Evolutionary conservation across 2,329 filamentous ascomycete genomes (phyloP), one percentile per base, ranked within the genome.

Genomic region (Fulvia fulva): DNA sequence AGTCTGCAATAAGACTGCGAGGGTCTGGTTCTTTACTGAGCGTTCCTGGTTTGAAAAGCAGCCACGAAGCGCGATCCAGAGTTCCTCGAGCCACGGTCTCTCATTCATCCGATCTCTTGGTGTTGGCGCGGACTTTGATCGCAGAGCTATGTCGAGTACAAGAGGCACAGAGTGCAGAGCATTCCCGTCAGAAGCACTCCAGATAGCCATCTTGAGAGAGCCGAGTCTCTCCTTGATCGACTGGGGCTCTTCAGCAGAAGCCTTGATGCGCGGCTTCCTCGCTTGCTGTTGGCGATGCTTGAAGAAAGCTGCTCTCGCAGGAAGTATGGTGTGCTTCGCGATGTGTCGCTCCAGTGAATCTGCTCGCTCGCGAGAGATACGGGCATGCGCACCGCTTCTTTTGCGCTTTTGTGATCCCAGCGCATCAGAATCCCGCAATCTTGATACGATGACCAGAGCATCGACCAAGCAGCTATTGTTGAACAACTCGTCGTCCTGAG

Each of bases 21-120:
- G 55, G 0, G 58, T 63, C 44, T n/a, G 60, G 58, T 41, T 58
- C 68, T 73, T 47, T 19, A 51, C 44, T 43, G 43, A 67, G 67
- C 49, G 65, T 63, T 60, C 53, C 21, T 55, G 11, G 22, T 56
- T 30, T n/a, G 45, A 25, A 37, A 67, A 28, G 50, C 73, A 76
- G 51, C 74, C 69, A 5, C 68, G 62, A 8, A 79, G 67, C 1
- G 70, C 69, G 5, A 67, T 56, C 50, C 79, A 75, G 8, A 75
- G 65, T 12, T 69, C 67, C 53, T 80, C 75, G 9, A 79, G 67
- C 78, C 78, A 80, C 3, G 77, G 73, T 41, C 67, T 69, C 59
- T 79, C 77, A 7, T 71, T 66, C 9, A 72, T 63, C 22, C 71
- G 74, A 56, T 73, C 71, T 55, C 73, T 75, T 8, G 75, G 73